Percentiles rank a stretch among this genome's conserved stretches.
These are phyloP conservation scores for Sporothrix luriei DNA, from an alignment of 2,329 filamentous ascomycete species.

Conservation along the genomic window DNA sequence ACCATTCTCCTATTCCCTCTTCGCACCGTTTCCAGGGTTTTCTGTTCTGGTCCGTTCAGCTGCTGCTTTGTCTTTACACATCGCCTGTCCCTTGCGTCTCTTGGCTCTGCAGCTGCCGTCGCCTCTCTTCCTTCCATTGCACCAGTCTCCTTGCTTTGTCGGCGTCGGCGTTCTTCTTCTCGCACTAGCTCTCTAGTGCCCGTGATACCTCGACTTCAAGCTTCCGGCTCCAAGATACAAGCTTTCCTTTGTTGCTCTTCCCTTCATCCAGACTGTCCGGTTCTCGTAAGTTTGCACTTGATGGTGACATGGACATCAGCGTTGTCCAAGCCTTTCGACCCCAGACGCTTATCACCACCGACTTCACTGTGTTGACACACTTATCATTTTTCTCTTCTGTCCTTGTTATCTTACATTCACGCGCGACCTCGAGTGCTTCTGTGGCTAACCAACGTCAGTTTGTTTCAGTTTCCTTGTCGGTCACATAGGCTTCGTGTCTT, in stretches of 20 bases:
- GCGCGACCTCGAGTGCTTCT: neutral
- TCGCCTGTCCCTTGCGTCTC: constrained; percentile 21
- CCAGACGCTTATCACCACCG: neutral
- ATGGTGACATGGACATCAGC: neutral
- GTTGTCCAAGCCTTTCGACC: neutral
- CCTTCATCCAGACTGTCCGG: constrained; percentile 20
- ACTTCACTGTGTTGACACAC: no score
- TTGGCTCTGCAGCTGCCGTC: neutral
- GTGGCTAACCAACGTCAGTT: constrained; percentile 20
- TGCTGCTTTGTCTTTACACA: neutral
- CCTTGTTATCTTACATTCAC: constrained; percentile 17
- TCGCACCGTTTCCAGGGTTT: constrained; percentile 6
- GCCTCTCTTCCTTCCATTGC: constrained; percentile 22
- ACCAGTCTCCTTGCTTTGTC: constrained; percentile 30
- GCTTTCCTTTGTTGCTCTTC: constrained; percentile 4
- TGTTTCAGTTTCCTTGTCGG: constrained; percentile 19
- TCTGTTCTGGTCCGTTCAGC: constrained; percentile 10
- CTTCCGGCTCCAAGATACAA: constrained; percentile 9
- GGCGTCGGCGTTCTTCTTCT: constrained; percentile 32
- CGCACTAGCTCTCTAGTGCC: constrained; percentile 28
- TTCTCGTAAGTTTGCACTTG: constrained; percentile 8
- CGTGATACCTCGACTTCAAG: constrained; percentile 26
- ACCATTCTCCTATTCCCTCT: constrained; percentile 5
- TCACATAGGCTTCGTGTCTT: constrained; percentile 23
- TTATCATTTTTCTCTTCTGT: neutral